Percentiles rank a stretch among this genome's conserved stretches.
phyloP scores from a whole-genome alignment of 78 protist species.

The Isochrysis galbana region DNA sequence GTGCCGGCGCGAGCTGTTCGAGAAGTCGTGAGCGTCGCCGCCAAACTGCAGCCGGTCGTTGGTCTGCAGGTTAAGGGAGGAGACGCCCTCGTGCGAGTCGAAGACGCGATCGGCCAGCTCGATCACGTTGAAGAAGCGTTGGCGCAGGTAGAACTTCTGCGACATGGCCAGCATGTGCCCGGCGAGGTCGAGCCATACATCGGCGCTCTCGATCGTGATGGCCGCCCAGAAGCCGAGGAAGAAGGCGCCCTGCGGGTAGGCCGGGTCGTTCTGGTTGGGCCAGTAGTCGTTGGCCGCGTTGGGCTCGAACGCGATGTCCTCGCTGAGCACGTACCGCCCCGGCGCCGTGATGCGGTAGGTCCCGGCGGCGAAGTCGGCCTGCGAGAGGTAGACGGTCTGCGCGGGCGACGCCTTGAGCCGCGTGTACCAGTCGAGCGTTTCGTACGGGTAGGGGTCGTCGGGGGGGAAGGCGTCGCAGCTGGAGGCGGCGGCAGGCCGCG shows the following conservation, averaged over 20 bases:
- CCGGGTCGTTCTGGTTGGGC: neutral
- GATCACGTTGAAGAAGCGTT: neutral
- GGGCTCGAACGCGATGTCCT: neutral
- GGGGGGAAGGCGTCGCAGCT: too few species aligned
- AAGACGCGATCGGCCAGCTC: neutral
- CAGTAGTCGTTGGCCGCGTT: neutral
- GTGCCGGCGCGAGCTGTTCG: too few species aligned
- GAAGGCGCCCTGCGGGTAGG: neutral
- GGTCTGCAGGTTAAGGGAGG: neutral
- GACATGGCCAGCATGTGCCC: neutral
- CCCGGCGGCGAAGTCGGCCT: neutral
- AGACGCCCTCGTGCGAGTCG: neutral
- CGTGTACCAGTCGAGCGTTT: neutral
- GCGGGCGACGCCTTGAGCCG: too few species aligned
- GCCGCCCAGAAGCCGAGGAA: neutral
- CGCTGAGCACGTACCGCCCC: neutral
- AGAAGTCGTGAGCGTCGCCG: neutral
- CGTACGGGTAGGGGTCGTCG: too few species aligned
- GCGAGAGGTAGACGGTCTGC: too few species aligned
- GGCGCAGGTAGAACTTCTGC: neutral
- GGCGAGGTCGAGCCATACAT: neutral
- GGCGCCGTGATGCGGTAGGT: neutral
- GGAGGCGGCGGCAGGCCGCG: too few species aligned
- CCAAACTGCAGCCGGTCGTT: neutral
- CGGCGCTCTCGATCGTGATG: neutral